Evolutionary conservation across 208 protist genomes (phyloP).

Genomic region (Naegleria fowleri): DNA sequence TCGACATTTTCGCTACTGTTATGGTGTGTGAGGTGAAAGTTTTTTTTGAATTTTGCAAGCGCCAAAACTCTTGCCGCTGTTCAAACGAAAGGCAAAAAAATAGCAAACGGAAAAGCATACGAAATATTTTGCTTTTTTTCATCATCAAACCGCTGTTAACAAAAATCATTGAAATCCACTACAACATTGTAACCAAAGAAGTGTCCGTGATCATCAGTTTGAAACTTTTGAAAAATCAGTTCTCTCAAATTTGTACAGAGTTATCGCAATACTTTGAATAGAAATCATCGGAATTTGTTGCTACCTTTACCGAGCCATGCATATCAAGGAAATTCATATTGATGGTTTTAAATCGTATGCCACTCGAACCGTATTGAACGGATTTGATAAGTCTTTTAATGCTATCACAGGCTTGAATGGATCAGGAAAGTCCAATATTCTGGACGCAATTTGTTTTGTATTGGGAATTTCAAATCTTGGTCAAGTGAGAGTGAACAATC

Average conservation of each 20-base stretch:
- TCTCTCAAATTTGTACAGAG: no score
- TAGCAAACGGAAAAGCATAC: no score
- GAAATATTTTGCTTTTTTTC: no score
- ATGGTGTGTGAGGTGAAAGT: no score
- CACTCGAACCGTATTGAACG: slow-evolving; percentile 83
- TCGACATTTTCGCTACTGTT: not conserved
- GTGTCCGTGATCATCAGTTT: no score
- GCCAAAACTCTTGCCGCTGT: no score
- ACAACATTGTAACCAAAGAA: no score
- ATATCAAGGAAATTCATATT: slow-evolving; percentile 96
- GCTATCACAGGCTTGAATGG: slow-evolving; percentile 99
- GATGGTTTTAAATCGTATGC: slow-evolving; percentile 99
- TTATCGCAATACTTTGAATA: not conserved
- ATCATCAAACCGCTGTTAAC: no score
- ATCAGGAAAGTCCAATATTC: slow-evolving; percentile 99
- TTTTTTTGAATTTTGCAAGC: no score
- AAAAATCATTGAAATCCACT: no score
- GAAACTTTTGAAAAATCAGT: no score
- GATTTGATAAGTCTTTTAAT: slow-evolving; percentile 97
- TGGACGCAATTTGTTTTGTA: slow-evolving; percentile 99
- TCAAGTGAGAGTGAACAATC: slow-evolving; percentile 87
- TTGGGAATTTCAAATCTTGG: slow-evolving; percentile 98
- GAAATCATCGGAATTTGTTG: not conserved
- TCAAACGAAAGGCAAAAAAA: no score
- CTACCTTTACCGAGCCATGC: slow-evolving; percentile 70